A percentile compares a stretch with the other conserved stretches of the same genome.
phyloP scores from a whole-genome alignment of 2,329 filamentous ascomycete species.

The Claviceps sp. region DNA sequence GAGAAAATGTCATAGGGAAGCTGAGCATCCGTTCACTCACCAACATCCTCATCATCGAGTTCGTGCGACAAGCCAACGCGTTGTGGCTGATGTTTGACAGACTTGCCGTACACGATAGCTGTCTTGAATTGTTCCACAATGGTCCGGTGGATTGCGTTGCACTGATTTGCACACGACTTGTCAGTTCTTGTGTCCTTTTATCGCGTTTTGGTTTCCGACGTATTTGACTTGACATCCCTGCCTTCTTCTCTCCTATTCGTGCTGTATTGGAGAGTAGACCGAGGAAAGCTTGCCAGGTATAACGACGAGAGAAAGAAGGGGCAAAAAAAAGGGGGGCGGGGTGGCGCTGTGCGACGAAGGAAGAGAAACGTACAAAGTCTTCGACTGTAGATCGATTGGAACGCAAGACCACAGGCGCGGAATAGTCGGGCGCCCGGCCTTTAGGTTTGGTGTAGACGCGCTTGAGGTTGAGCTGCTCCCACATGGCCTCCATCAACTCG shows the following conservation, averaged over 20 bases:
- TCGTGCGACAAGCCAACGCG: slow-evolving; percentile 84
- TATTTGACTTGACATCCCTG: background rate
- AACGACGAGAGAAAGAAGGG: background rate
- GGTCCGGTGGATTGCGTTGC: slow-evolving; percentile 90
- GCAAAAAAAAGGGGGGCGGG: background rate
- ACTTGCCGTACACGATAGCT: slow-evolving; percentile 93
- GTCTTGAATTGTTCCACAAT: slow-evolving; percentile 93
- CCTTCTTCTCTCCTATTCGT: background rate
- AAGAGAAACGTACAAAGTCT: slow-evolving; percentile 66
- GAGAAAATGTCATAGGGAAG: background rate
- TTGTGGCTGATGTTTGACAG: slow-evolving; percentile 97
- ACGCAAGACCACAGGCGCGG: slow-evolving; percentile 77
- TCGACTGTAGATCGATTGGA: slow-evolving; percentile 77
- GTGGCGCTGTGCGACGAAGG: too few species aligned
- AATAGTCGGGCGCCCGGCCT: slow-evolving; percentile 86
- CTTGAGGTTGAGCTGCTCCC: slow-evolving; percentile 86
- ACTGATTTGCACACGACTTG: slow-evolving; percentile 41
- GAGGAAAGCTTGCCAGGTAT: background rate
- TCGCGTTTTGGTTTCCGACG: background rate
- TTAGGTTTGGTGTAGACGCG: slow-evolving; percentile 98
- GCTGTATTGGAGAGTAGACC: background rate
- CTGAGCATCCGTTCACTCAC: slow-evolving; percentile 37
- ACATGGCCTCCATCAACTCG: slow-evolving; percentile 94
- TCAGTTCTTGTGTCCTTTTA: background rate
- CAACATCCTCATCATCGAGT: slow-evolving; percentile 92